Evolutionary conservation across 2,329 filamentous ascomycete genomes (phyloP).

Genomic region (Drechslerella coelobrocha): DNA sequence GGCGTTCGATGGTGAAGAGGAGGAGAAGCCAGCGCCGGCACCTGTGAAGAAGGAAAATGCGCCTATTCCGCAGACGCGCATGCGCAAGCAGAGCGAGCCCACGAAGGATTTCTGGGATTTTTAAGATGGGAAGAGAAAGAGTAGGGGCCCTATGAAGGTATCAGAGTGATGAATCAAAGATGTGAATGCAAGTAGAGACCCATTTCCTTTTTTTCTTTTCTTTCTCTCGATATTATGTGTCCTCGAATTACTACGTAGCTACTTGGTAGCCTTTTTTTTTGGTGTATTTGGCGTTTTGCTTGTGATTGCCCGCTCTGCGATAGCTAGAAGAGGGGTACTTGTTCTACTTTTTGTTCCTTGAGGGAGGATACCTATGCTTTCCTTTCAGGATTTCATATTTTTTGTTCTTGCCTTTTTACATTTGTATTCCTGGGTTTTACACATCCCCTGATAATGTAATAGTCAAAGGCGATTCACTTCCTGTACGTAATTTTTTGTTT

Average conservation of each 20-base stretch:
- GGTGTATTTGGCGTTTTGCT: conserved; percentile 50
- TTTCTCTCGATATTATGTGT: conserved; percentile 3
- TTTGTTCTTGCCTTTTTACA: conserved; percentile 18
- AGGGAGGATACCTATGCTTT: conserved; percentile 15
- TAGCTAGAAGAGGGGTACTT: no score
- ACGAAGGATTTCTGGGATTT: conserved; percentile 58
- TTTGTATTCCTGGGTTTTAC: conserved; percentile 13
- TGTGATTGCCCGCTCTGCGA: conserved; percentile 11
- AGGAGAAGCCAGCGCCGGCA: conserved; percentile 57
- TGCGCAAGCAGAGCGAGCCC: conserved; percentile 54
- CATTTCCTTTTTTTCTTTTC: conserved; percentile 24
- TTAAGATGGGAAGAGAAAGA: conserved; percentile 41
- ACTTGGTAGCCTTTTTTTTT: conserved; percentile 18
- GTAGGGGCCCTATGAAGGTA: conserved; percentile 14
- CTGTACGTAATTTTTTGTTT: conserved; percentile 35
- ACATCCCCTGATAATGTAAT: conserved; percentile 10
- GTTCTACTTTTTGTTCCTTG: conserved; percentile 11
- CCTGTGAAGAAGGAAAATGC: conserved; percentile 53
- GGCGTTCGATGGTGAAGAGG: conserved; percentile 65
- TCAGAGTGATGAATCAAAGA: conserved; percentile 39
- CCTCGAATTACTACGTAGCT: neutral
- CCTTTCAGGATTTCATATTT: neutral
- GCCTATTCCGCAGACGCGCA: conserved; percentile 53
- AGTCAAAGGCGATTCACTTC: conserved; percentile 40
- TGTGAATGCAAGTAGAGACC: conserved; percentile 43